Base-by-base conservation (phyloP, 768 basidiomycete species). In the Amanita exitialis region DNA sequence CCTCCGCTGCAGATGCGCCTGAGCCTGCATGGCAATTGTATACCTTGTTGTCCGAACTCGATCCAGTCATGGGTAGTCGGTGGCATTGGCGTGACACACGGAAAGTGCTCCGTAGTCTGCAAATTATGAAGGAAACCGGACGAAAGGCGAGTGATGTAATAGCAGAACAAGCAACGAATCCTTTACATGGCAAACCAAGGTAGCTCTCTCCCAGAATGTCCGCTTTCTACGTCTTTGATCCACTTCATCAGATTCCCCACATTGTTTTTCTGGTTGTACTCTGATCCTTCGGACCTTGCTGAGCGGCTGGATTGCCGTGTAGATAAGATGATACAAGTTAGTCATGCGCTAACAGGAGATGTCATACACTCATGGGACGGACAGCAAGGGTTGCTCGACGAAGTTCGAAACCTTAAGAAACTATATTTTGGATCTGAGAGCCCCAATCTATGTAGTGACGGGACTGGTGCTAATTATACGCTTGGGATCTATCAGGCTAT, bases 61-160 rank as follows among this genome's bases (percentile, higher is more conserved):
- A 98, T 59, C 82, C 81, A 0, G 57, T 62, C 0, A 79, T 91
- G 41, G 90, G 87, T 0, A 73, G 73, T 27, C 72, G 93, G 54
- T 98, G 95, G 95, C 96, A 99, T 62, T 98, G 95, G 95, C 77
- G 74, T 56, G 96, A 99, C 58, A 84, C 90, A 0, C 74, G 95
- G 28, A 99, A 97, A 65, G 88, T 97, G 5, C 65, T 89, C 9
- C 75, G 93, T 34, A 89, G 78, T 56, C 64, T 99, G 6, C 73
- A 77, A 38, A 80, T 96, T 25, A 80, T 92, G 51, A 83, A 80
- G 66, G 82, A 90, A 51, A 77, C 75, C 0, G 78, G 83, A 4
- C 72, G 70, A 43, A 72, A 66, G 42, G 72, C 85, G 1, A 90
- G 86, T 57, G 82, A 87, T 47, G 75, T 90, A 10, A 73, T 86